phyloP scores from a whole-genome alignment of 768 basidiomycete genomes.

The Krasilnikovozyma curviuscula region DNA sequence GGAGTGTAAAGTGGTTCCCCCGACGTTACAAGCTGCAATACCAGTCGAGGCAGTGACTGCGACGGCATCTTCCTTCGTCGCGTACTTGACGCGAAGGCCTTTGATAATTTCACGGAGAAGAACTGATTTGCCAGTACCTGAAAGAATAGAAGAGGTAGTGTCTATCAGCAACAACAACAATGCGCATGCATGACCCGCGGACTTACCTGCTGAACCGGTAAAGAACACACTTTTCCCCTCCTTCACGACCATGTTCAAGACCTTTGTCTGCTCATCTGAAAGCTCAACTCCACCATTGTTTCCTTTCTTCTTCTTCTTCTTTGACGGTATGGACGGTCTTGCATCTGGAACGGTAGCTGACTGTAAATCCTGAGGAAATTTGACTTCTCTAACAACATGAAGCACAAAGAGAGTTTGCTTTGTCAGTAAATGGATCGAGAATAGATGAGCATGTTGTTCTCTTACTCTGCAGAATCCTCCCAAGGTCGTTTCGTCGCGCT shows the following conservation, averaged over 20 bases:
- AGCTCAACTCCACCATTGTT: constrained; percentile 6
- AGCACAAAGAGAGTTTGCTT: no score
- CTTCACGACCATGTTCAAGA: constrained; percentile 51
- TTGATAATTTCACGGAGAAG: constrained; percentile 21
- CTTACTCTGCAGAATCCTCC: no score
- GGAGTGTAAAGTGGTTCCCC: constrained; percentile 9
- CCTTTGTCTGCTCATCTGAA: constrained; percentile 52
- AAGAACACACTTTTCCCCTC: constrained; percentile 18
- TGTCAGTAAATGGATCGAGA: no score
- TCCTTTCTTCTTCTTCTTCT: constrained; percentile 3
- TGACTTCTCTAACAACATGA: no score
- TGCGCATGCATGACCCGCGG: not conserved
- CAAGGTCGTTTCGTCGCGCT: no score
- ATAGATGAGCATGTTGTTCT: no score
- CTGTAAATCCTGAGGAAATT: no score
- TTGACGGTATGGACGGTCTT: not conserved
- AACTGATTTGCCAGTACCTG: constrained; percentile 24
- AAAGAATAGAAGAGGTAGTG: not conserved
- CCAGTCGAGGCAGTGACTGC: constrained; percentile 13
- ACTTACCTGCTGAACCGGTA: constrained; percentile 21
- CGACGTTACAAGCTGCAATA: constrained; percentile 10
- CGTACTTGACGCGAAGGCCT: constrained; percentile 8
- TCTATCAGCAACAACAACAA: not conserved
- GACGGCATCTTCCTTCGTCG: constrained; percentile 5
- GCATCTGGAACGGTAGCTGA: no score